Percentiles rank a stretch among this genome's conserved stretches.
phyloP scores from a whole-genome alignment of 2,329 filamentous ascomycete species.

The Trichoderma sp. region DNA sequence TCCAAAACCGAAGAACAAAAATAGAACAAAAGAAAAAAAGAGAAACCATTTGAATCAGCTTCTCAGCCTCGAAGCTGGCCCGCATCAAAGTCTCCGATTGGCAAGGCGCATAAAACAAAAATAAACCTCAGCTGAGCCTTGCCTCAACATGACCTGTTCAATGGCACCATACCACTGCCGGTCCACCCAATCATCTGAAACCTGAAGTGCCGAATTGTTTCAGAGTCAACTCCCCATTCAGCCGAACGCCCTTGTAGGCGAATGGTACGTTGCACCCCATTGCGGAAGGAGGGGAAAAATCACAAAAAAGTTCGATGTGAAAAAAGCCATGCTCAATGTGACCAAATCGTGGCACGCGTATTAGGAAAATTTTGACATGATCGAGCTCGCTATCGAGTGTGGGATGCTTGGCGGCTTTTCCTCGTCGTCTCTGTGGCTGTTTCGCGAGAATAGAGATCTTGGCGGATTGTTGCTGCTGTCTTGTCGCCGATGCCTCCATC shows the following conservation, averaged over 20 bases:
- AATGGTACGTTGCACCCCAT: slow-evolving; percentile 6
- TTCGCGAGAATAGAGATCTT: slow-evolving; percentile 15
- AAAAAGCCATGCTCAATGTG: neutral
- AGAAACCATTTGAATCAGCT: neutral
- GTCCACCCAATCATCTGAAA: slow-evolving; percentile 7
- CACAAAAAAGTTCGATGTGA: neutral
- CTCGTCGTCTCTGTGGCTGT: slow-evolving; percentile 10
- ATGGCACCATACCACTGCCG: slow-evolving; percentile 2
- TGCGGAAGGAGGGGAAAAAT: neutral
- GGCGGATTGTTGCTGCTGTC: neutral
- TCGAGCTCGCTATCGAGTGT: slow-evolving; percentile 13
- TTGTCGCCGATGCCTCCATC: slow-evolving; percentile 1
- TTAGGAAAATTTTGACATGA: slow-evolving; percentile 8
- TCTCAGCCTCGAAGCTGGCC: neutral
- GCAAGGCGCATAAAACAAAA: neutral
- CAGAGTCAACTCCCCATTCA: slow-evolving; percentile 1
- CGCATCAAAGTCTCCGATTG: neutral
- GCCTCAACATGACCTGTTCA: neutral
- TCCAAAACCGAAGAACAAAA: neutral
- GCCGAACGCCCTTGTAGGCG: neutral
- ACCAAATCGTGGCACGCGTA: neutral
- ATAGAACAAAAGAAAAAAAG: neutral
- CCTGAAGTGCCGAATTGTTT: slow-evolving; percentile 11
- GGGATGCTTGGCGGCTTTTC: slow-evolving; percentile 2
- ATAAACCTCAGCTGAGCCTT: slow-evolving; percentile 8